Evolutionary conservation across 2,329 filamentous ascomycete genomes (phyloP), one percentile per base, ranked within the genome.

Genomic region (Colletotrichum sidae): DNA sequence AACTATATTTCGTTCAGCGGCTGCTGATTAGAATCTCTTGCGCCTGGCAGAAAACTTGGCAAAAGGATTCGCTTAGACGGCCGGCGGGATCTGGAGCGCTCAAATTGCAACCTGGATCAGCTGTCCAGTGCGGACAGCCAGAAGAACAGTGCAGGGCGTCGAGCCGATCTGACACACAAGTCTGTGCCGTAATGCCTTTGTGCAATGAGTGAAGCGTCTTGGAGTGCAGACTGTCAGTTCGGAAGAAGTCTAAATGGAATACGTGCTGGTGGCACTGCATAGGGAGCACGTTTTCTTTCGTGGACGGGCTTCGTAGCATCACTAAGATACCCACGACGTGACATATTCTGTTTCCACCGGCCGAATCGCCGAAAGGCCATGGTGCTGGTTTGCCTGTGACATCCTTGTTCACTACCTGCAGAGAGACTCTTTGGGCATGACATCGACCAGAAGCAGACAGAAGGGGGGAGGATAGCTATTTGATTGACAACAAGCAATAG

Each of bases 231-330:
- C 37, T n/a, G 46, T 8, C 38, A 37, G 45, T 41, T 34, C 15
- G 44, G 15, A 50, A 15, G 11, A 53, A 46, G 39, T 52, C 45
- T 47, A 15, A 39, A 42, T 47, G 46, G 17, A 55, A 39, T 41
- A 38, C 25, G 13, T 52, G 62, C 41, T 42, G 51, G 52, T 56
- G 58, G 45, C 52, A 56, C 46, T 34, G 58, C 57, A 42, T 56
- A 46, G 37, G 39, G 17, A 51, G 51, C 35, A 56, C 62, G 52
- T 55, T 65, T 55, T 46, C 39, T 25, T 37, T 45, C 46, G 46
- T 52, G 42, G 46, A 39, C 57, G 34, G 51, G 46, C 62, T 62
- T 37, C 37, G 45, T 25, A 45, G 55, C 39, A 37, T 60, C 33
- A 53, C 51, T 52, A 34, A 41, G 25, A 25, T 8, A 15, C 12